Percentiles rank a stretch among this genome's conserved stretches.
These are phyloP conservation scores for Penicillium vulpinum DNA, from an alignment of 2,329 filamentous ascomycete species.

Conservation along the genomic window DNA sequence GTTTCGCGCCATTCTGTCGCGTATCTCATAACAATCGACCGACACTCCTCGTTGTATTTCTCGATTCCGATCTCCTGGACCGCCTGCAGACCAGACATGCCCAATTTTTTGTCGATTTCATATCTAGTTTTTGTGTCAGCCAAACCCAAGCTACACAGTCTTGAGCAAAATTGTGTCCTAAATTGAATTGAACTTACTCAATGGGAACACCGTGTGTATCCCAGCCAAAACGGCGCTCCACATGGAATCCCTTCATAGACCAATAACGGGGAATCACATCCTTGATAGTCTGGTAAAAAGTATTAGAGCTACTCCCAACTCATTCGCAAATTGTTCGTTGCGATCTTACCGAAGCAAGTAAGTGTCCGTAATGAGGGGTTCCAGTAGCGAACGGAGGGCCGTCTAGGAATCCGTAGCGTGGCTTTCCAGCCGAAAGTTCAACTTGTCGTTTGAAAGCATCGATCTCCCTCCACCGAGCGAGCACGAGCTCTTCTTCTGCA, in stretches of 20 bases:
- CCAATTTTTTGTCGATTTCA: conserved; percentile 95
- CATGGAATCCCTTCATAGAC: conserved; percentile 94
- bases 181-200: conserved; percentile 48
- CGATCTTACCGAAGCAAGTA: conserved; percentile 65
- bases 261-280: conserved; percentile 96
- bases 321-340: not conserved
- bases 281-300: conserved; percentile 68
- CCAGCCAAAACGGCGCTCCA: conserved; percentile 92
- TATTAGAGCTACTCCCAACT: not conserved
- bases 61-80: conserved; percentile 83
- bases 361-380: conserved; percentile 69
- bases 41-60: conserved; percentile 89
- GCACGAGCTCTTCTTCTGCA: conserved; percentile 81
- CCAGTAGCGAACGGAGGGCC: conserved; percentile 77
- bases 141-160: not conserved
- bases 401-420: conserved; percentile 94
- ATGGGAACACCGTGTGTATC: conserved; percentile 93
- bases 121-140: conserved; percentile 47
- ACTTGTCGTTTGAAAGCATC: conserved; percentile 87
- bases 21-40: conserved; percentile 90
- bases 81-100: conserved; percentile 82
- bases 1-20: conserved; percentile 83
- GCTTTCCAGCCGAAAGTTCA: conserved; percentile 77
- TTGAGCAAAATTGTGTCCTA: not conserved
- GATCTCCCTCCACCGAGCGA: conserved; percentile 87